These are phyloP conservation scores for Lachnum nothofagi DNA, from an alignment of 2,329 filamentous ascomycete genomes.

Conservation along the genomic window DNA sequence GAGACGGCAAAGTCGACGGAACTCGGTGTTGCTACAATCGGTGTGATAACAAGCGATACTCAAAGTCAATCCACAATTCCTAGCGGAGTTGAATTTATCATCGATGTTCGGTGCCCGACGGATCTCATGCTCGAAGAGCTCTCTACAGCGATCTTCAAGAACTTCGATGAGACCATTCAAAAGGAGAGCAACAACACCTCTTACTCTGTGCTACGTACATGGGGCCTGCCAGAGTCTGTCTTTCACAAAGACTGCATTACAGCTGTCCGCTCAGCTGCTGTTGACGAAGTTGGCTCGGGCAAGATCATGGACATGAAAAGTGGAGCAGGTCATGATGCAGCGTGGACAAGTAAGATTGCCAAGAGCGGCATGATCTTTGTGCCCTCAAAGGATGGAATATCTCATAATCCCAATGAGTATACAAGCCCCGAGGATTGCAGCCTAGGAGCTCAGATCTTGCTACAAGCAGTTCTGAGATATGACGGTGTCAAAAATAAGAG, in stretches of 20 bases:
- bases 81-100: conserved; percentile 24
- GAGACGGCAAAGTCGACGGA: conserved; percentile 16
- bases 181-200: conserved; percentile 18
- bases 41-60: conserved; percentile 23
- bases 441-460: conserved; percentile 46
- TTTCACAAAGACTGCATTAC: conserved; percentile 23
- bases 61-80: conserved; percentile 24
- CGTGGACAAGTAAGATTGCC: conserved; percentile 21
- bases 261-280: conserved; percentile 21
- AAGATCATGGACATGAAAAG: conserved; percentile 27
- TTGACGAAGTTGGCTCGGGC: conserved; percentile 15
- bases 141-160: conserved; percentile 22
- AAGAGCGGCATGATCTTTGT: conserved; percentile 61
- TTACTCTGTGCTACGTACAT: conserved; percentile 20
- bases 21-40: conserved; percentile 25
- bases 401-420: conserved; percentile 59
- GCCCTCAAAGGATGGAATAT: conserved; percentile 56
- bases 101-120: conserved; percentile 24
- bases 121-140: conserved; percentile 23
- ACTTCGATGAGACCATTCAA: conserved; percentile 18
- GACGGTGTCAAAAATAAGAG: conserved; percentile 21
- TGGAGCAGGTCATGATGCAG: conserved; percentile 25
- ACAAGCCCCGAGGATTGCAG: conserved; percentile 54
- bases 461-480: conserved; percentile 37
- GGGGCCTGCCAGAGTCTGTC: conserved; percentile 22